A percentile compares a stretch with the other conserved stretches of the same genome.
phyloP scores from a whole-genome alignment of 2,329 filamentous ascomycete species.

The Cladorrhinum sp. region DNA sequence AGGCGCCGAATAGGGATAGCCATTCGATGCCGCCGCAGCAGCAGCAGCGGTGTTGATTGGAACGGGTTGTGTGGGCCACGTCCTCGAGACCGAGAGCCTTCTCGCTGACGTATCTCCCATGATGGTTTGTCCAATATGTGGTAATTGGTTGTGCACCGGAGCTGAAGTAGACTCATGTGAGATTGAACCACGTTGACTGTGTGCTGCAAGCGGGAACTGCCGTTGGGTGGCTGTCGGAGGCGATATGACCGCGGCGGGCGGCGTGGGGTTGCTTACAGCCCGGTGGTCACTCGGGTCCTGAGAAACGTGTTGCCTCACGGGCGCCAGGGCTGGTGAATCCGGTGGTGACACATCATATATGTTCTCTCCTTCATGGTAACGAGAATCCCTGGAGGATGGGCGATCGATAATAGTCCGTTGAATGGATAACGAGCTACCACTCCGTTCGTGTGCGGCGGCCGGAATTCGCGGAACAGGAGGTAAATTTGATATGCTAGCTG shows the following conservation, averaged over 20 bases:
- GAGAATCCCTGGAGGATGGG: constrained; percentile 22
- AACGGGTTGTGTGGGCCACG: constrained; percentile 44
- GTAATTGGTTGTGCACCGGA: constrained; percentile 8
- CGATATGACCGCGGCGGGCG: constrained; percentile 12
- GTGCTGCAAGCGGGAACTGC: constrained; percentile 21
- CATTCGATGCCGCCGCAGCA: constrained; percentile 20
- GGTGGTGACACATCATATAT: constrained; percentile 49
- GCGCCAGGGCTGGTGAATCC: constrained; percentile 36
- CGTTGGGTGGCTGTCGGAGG: constrained; percentile 18
- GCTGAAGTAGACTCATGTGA: constrained; percentile 26
- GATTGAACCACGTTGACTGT: constrained; percentile 31
- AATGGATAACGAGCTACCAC: constrained; percentile 30
- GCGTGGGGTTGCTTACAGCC: constrained; percentile 16
- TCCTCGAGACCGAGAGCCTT: constrained; percentile 38
- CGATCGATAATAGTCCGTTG: constrained; percentile 10
- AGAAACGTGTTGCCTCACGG: constrained; percentile 16
- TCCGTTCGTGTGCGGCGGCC: constrained; percentile 31
- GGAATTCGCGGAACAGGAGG: constrained; percentile 15
- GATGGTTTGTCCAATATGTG: constrained; percentile 7
- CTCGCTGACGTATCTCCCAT: constrained; percentile 14
- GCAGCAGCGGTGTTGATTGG: constrained; percentile 24
- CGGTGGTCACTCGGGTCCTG: constrained; percentile 17
- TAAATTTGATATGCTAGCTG: constrained; percentile 15
- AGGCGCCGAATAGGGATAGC: constrained; percentile 44
- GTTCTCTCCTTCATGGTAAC: constrained; percentile 35